Conservation (phyloP, 1,284 basidiomycete genomes). For the Vanrija humicola region DNA sequence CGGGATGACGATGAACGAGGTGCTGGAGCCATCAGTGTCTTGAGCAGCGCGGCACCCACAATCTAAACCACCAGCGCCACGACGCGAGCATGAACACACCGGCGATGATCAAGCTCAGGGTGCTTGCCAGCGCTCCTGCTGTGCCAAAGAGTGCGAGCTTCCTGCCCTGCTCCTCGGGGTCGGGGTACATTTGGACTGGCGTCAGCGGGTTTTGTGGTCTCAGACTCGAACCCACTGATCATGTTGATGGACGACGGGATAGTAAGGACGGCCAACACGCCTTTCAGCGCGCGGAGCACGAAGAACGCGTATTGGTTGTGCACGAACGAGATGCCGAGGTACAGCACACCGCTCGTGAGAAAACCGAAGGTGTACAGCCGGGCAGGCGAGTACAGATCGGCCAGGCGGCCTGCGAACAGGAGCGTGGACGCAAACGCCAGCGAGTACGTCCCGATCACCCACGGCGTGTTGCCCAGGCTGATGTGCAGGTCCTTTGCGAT, state of each 20-base stretch:
- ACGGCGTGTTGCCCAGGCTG: constrained; percentile 14
- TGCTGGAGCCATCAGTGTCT: neutral
- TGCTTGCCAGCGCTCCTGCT: constrained; percentile 36
- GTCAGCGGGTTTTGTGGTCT: neutral
- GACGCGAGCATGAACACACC: constrained; percentile 41
- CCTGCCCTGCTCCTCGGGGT: constrained; percentile 37
- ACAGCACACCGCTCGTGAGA: constrained; percentile 37
- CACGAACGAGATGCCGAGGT: constrained; percentile 46
- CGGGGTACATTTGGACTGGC: constrained; percentile 40
- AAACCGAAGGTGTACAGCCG: constrained; percentile 40
- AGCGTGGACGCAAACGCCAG: constrained; percentile 34
- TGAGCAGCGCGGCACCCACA: constrained; percentile 51
- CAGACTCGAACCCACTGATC: constrained; percentile 14
- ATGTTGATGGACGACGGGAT: constrained; percentile 45
- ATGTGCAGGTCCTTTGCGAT: constrained; percentile 38
- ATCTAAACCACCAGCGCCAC: constrained; percentile 48
- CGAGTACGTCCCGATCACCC: constrained; percentile 9
- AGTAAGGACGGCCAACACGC: constrained; percentile 39
- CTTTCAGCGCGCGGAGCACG: constrained; percentile 42
- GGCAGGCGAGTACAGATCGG: constrained; percentile 42
- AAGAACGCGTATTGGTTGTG: constrained; percentile 44
- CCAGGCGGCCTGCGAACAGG: constrained; percentile 39
- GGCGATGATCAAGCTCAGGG: constrained; percentile 31
- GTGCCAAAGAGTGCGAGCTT: constrained; percentile 44
- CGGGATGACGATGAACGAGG: constrained; percentile 33